Percentiles rank a stretch among this genome's conserved stretches.
Conservation (phyloP, 2,329 filamentous ascomycete species). For the Celoporthe dispersa region DNA sequence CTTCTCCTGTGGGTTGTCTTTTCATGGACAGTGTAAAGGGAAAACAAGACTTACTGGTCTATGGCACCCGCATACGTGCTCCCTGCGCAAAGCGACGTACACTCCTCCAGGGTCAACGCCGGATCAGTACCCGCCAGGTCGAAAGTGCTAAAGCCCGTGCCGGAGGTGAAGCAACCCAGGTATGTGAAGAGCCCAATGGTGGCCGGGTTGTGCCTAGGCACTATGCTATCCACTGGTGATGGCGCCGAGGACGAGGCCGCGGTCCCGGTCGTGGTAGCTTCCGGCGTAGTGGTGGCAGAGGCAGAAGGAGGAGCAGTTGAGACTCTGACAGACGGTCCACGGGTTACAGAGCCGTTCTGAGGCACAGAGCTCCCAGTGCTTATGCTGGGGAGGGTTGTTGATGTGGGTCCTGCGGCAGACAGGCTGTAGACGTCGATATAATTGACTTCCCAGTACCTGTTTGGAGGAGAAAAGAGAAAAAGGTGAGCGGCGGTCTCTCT, state of each 20-base stretch:
- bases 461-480: neutral
- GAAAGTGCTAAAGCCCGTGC: slow-evolving; percentile 54
- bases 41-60: slow-evolving; percentile 7
- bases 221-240: slow-evolving; percentile 20
- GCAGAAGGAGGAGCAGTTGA: neutral
- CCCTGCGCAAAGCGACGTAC: slow-evolving; percentile 15
- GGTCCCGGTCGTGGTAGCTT: neutral
- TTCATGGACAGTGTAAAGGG: neutral
- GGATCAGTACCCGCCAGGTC: slow-evolving; percentile 31
- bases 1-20: neutral
- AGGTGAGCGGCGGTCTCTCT: slow-evolving; percentile 14
- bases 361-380: neutral
- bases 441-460: slow-evolving; percentile 57
- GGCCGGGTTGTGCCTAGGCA: slow-evolving; percentile 21
- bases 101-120: slow-evolving; percentile 27
- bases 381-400: neutral
- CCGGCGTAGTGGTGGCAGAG: slow-evolving; percentile 9
- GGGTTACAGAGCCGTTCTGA: neutral
- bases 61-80: slow-evolving; percentile 25
- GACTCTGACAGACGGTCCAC: neutral
- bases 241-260: slow-evolving; percentile 12
- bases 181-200: slow-evolving; percentile 24
- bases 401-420: neutral
- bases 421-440: slow-evolving; percentile 54
- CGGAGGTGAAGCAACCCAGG: slow-evolving; percentile 38